phyloP scores from a whole-genome alignment of 805 yeast species.

The Hanseniaspora meyeri region DNA sequence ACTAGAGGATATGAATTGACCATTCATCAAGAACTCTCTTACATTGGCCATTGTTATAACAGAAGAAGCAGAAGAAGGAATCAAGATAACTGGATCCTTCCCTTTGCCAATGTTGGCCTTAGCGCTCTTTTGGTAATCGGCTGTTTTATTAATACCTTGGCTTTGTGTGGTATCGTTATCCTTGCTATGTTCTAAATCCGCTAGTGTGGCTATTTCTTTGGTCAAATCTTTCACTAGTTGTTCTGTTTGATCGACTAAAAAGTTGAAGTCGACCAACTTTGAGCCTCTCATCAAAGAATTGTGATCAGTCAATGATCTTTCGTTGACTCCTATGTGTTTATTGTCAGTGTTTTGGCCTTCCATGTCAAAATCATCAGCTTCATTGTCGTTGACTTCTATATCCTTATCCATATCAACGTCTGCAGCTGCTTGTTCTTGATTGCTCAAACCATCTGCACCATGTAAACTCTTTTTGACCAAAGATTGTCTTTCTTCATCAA shows the following conservation, averaged over 20 bases:
- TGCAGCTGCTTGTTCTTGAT: slow-evolving; percentile 20
- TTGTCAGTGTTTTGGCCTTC: slow-evolving; percentile 16
- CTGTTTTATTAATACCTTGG: neutral
- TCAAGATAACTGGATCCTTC: slow-evolving; percentile 57
- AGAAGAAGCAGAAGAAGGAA: slow-evolving; percentile 72
- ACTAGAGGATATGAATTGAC: slow-evolving; percentile 46
- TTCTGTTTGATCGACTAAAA: slow-evolving; percentile 43
- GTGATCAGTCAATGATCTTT: slow-evolving; percentile 44
- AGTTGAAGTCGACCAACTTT: slow-evolving; percentile 55
- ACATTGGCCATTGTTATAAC: slow-evolving; percentile 53
- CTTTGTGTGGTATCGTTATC: neutral
- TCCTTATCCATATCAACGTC: neutral
- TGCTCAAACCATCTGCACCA: slow-evolving; percentile 25
- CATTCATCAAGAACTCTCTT: slow-evolving; percentile 59
- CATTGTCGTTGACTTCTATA: neutral
- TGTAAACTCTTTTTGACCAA: slow-evolving; percentile 11
- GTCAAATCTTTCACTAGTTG: slow-evolving; percentile 41
- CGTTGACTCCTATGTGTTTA: slow-evolving; percentile 24
- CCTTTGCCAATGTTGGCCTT: slow-evolving; percentile 14
- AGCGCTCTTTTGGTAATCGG: neutral
- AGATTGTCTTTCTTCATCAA: slow-evolving; percentile 22
- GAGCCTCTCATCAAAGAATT: slow-evolving; percentile 53
- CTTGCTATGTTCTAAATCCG: neutral
- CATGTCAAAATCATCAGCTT: neutral
- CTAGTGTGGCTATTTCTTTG: slow-evolving; percentile 14